Conservation (phyloP, 345 rosid species). For the Citrus reticulata region DNA sequence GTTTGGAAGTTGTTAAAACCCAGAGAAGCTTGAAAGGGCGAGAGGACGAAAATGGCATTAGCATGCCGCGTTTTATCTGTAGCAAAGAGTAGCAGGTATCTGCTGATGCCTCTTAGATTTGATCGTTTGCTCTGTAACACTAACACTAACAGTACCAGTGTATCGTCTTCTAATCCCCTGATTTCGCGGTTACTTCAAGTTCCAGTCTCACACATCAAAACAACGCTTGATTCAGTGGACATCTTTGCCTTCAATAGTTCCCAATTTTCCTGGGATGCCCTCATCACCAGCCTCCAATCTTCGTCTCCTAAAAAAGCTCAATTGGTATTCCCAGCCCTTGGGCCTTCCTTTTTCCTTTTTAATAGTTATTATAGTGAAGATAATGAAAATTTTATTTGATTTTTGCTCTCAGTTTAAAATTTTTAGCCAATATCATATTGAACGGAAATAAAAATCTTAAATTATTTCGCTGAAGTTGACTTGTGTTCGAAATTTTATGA, state of each 20-base stretch:
- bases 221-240: slow-evolving; percentile 19
- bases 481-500: not conserved
- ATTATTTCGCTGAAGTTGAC: not conserved
- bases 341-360: too few species aligned
- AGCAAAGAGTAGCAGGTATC: not conserved
- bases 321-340: slow-evolving; percentile 7
- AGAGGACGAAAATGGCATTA: not conserved
- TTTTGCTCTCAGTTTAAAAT: not conserved
- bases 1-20: not conserved
- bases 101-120: not conserved
- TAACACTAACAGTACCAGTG: not conserved
- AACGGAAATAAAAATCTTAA: too few species aligned
- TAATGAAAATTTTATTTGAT: not conserved
- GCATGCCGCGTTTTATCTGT: slow-evolving; percentile 8
- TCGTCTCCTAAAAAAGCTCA: slow-evolving; percentile 31
- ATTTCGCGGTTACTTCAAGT: slow-evolving; percentile 19
- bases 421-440: too few species aligned
- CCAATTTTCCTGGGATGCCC: slow-evolving; percentile 21
- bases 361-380: not conserved
- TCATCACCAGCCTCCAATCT: slow-evolving; percentile 21
- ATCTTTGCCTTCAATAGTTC: slow-evolving; percentile 7
- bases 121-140: not conserved
- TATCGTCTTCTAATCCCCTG: slow-evolving; percentile 16
- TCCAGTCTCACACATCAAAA: slow-evolving; percentile 17
- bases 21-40: not conserved